Evolutionary conservation across 495 filamentous ascomycete species (phyloP).

Genomic region (Tuber umbilicatum): DNA sequence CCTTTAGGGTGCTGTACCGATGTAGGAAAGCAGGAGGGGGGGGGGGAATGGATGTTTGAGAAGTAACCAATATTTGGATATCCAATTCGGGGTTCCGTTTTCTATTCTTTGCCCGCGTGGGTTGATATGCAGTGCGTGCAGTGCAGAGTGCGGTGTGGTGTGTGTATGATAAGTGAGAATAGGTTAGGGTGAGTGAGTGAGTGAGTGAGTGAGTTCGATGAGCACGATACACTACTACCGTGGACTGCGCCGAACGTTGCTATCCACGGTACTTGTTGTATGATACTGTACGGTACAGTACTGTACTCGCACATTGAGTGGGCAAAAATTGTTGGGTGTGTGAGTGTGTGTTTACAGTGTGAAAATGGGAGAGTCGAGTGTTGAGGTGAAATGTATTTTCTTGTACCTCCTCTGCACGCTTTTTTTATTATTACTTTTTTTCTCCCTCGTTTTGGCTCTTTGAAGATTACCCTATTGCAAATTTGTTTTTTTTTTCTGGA

Average conservation of each 20-base stretch:
- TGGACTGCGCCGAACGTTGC: constrained; percentile 10
- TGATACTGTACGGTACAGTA: no score
- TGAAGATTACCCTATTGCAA: constrained; percentile 7
- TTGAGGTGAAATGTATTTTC: constrained; percentile 19
- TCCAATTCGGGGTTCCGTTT: background rate
- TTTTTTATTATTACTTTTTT: constrained; percentile 18
- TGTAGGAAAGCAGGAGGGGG: background rate
- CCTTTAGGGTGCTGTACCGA: background rate
- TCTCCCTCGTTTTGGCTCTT: constrained; percentile 9
- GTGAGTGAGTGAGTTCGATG: constrained; percentile 6
- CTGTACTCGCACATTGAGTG: constrained; percentile 1
- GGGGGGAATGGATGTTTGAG: background rate
- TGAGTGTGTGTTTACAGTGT: constrained; percentile 13
- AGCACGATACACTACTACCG: background rate
- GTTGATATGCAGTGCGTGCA: constrained; percentile 5
- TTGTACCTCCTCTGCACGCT: constrained; percentile 26
- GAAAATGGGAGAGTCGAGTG: background rate
- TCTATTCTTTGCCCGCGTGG: constrained; percentile 6
- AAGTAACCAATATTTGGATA: constrained; percentile 4
- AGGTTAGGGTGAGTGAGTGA: background rate
- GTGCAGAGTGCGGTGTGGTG: constrained; percentile 3
- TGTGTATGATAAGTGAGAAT: background rate
- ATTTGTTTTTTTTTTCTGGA: background rate
- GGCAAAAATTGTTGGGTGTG: constrained; percentile 18
- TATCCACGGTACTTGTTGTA: constrained; percentile 13